These are phyloP conservation scores for Malus hybrid DNA, from an alignment of 331 rosid genomes.

Conservation along the genomic window DNA sequence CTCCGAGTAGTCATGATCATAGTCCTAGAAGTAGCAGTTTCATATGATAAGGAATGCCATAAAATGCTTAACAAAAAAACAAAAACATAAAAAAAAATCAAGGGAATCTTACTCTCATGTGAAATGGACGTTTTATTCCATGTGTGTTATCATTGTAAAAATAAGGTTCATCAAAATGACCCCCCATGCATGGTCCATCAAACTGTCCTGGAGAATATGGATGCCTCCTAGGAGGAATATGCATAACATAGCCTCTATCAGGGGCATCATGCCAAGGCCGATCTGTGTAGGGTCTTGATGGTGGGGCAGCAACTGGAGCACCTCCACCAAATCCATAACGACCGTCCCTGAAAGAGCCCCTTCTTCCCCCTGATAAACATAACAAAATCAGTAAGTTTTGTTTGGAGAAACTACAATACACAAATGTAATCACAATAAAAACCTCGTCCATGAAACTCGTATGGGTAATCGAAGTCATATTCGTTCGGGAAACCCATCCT, in stretches of 20 bases:
- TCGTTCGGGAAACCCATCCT: slow-evolving; percentile 32
- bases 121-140: slow-evolving; percentile 61
- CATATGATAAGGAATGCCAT: slow-evolving; percentile 6
- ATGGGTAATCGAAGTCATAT: slow-evolving; percentile 18
- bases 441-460: slow-evolving; percentile 49
- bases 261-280: slow-evolving; percentile 45
- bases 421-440: slow-evolving; percentile 8
- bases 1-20: slow-evolving; percentile 55
- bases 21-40: slow-evolving; percentile 38
- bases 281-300: slow-evolving; percentile 37
- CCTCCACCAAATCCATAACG: slow-evolving; percentile 32
- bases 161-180: slow-evolving; percentile 49
- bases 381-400: not conserved
- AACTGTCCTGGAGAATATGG: slow-evolving; percentile 45
- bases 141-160: slow-evolving; percentile 32
- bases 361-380: slow-evolving; percentile 41
- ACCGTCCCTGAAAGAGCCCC: slow-evolving; percentile 37
- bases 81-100: not conserved
- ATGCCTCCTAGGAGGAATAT: slow-evolving; percentile 42
- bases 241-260: slow-evolving; percentile 41
- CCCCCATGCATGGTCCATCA: slow-evolving; percentile 38
- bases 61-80: not conserved
- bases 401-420: not conserved
- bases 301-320: slow-evolving; percentile 12
- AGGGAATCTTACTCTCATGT: slow-evolving; percentile 49